Evolutionary conservation across 805 yeast species (phyloP), one percentile per base, ranked within the genome.

Genomic region (Kockiozyma suomiensis): DNA sequence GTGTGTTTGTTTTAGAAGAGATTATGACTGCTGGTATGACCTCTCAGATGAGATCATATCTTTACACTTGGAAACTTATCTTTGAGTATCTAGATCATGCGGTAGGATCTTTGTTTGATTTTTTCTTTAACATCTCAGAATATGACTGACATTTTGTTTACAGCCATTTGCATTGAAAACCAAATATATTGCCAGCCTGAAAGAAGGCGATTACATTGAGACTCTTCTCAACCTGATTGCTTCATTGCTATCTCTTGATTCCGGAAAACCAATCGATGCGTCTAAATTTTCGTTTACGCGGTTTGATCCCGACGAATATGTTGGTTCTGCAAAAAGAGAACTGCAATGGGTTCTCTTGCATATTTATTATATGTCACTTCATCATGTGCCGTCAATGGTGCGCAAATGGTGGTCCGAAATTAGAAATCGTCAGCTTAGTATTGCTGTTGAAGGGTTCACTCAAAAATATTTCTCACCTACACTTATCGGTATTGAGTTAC

Each of bases 391-490:
- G 1, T 80, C 87, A 2, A 70, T 78, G 17, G 81, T 81, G 1
- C 87, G 85, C 67, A 72, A 73, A 13, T 92, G 96, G 96, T 91
- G 79, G 74, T 77, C 82, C 55, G 82, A 82, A 17, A 78, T 90
- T 35, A 81, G 90, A 65, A 88, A 88, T 69, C 81, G 85, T 58
- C 87, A 86, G 48, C 73, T 83, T 62, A 88, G 86, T 67, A 70
- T 76, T 5, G 76, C 78, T 40, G 78, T 89, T 48, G 93, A 88
- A 58, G 80, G 76, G 50, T 86, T 88, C 66, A 82, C 92, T 0
- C 75, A 79, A 30, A 79, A 77, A 40, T 79, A 75, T 64, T 80
- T 92, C 26, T 86, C 96, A 1, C 90, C 92, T 3, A 69, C 78
- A 1, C 73, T 92, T 41, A 81, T 90, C 17, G 73, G 78, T 5